Base-by-base conservation (phyloP, 176 grass and related monocot species). In the Guadua angustifolia region DNA sequence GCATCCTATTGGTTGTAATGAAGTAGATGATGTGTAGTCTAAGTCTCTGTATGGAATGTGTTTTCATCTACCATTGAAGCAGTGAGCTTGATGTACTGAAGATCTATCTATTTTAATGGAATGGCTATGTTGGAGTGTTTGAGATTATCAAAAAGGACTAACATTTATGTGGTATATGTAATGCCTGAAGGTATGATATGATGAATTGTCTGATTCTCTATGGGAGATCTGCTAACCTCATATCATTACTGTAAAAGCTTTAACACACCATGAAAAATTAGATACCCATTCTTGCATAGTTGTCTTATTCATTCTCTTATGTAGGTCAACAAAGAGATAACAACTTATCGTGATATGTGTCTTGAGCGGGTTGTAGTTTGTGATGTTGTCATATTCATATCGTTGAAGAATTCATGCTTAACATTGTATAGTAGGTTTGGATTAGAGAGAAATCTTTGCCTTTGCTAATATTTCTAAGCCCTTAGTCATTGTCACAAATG, bases 391-490 rank as follows among this genome's bases (percentile, higher is more conserved):
- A 25, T 88, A 33, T 24, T 72, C 5, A 22, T 53, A 38, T 63
- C 13, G 24, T 11, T 42, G 67, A 1, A 44, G 4, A 33, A 17
- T 11, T 79, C 17, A 71, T 78, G 36, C 55, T 11, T 15, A 40
- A 58, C 29, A 22, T 11, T 13, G 17, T 7, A 29, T 66, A 15
- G 2, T 56, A 45, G 58, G 17, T 58, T 50, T 66, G 16, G 33
- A 46, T 81, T 21, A 74, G 7, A 65, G 35, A 66, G 8, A 68
- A 11, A 68, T 19, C 24, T 14, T 73, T 16, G 2, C 0, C 39
- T 42, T 43, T 53, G 35, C 4, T 42, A 39, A 60, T 79, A 21
- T 84, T 8, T 76, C 21, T 81, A 61, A 57, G 38, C 80, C 36
- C 25, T 24, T 52, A 25, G 57, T n/a, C n/a, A n/a, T 7, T 50